Conservation (phyloP, 768 basidiomycete genomes). For the Cyclocybe cylindracea region DNA sequence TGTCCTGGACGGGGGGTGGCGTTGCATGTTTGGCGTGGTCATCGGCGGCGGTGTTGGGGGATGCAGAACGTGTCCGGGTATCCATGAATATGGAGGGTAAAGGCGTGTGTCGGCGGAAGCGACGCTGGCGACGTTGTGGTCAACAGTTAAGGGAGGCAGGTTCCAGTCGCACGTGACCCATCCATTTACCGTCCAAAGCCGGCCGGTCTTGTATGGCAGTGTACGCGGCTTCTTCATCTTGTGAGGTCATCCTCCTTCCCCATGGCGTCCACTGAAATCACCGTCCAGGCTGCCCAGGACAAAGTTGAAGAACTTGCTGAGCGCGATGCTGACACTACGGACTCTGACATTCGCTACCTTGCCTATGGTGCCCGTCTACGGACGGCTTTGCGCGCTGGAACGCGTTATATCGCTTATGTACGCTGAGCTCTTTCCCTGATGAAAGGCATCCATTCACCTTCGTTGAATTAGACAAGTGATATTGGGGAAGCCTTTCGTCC, state of each 20-base stretch:
- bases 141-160: slow-evolving; percentile 24
- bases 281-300: slow-evolving; percentile 42
- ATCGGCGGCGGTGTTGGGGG: slow-evolving; percentile 27
- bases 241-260: slow-evolving; percentile 2
- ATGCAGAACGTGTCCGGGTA: slow-evolving; percentile 43
- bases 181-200: slow-evolving; percentile 13
- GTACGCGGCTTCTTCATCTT: slow-evolving; percentile 3
- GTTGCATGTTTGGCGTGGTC: slow-evolving; percentile 26
- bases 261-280: slow-evolving; percentile 36
- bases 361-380: slow-evolving; percentile 79
- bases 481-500: slow-evolving; percentile 84
- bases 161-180: slow-evolving; percentile 26
- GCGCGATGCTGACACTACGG: slow-evolving; percentile 61
- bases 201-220: slow-evolving; percentile 1
- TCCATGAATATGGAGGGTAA: slow-evolving; percentile 33
- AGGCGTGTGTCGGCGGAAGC: slow-evolving; percentile 23
- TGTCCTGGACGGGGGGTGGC: slow-evolving; percentile 54
- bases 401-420: slow-evolving; percentile 81
- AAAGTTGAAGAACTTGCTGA: slow-evolving; percentile 62
- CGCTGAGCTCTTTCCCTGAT: slow-evolving; percentile 13
- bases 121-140: slow-evolving; percentile 28
- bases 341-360: slow-evolving; percentile 70
- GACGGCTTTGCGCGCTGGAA: slow-evolving; percentile 69
- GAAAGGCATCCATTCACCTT: slow-evolving; percentile 15
- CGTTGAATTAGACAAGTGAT: slow-evolving; percentile 63